phyloP scores from a whole-genome alignment of 352 stramenopile species.

The Stramenopiles sp. region DNA sequence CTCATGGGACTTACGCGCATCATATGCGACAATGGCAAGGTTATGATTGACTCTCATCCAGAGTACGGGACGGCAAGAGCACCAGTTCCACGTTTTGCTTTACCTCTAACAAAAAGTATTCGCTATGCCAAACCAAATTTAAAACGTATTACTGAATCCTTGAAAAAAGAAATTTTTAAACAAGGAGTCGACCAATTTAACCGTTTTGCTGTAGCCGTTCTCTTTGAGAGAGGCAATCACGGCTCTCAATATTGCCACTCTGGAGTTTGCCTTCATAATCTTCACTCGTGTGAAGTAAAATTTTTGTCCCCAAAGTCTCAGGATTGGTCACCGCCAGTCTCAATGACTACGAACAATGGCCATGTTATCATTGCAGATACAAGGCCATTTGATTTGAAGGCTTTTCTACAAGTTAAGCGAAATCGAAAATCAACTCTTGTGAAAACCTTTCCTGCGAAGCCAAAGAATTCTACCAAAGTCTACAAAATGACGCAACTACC shows the following conservation, averaged over 20 bases:
- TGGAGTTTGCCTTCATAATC: neutral
- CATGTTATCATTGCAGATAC: neutral
- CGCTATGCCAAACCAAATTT: neutral
- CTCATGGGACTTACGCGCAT: neutral
- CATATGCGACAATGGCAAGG: neutral
- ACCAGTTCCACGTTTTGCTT: neutral
- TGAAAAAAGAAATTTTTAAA: neutral
- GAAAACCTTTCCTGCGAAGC: neutral
- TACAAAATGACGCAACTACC: neutral
- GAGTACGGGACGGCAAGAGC: neutral
- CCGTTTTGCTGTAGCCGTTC: neutral
- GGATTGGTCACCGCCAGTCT: neutral
- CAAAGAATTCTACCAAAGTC: neutral
- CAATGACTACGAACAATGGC: neutral
- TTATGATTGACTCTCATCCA: constrained; percentile 11
- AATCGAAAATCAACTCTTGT: neutral
- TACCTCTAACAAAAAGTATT: neutral
- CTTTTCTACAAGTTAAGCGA: neutral
- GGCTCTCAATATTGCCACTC: neutral
- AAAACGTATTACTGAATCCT: neutral
- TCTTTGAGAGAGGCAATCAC: neutral
- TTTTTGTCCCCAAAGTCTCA: neutral
- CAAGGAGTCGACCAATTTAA: neutral
- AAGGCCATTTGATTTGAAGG: neutral
- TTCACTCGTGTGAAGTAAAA: neutral